A percentile compares a stretch with the other conserved stretches of the same genome.
These are phyloP conservation scores for Tuber microsphaerosporum DNA, from an alignment of 495 filamentous ascomycete genomes.

Conservation along the genomic window DNA sequence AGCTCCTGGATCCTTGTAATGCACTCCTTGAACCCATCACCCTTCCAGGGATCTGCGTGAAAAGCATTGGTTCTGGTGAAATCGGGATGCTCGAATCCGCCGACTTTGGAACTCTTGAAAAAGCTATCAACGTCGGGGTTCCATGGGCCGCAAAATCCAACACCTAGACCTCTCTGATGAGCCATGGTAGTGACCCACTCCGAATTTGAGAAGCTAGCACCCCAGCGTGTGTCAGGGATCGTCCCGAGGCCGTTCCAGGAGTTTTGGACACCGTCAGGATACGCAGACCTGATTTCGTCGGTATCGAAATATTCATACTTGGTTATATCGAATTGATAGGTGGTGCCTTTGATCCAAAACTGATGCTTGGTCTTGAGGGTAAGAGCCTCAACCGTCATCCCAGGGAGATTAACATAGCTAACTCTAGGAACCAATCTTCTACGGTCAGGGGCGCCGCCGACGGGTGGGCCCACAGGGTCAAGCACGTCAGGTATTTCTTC, in stretches of 20 bases:
- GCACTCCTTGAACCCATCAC: slow-evolving; percentile 34
- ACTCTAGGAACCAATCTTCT: slow-evolving; percentile 32
- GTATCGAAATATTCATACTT: slow-evolving; percentile 34
- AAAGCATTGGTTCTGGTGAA: slow-evolving; percentile 9
- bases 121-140: slow-evolving; percentile 28
- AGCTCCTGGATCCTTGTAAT: slow-evolving; percentile 22
- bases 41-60: slow-evolving; percentile 25
- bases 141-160: slow-evolving; percentile 33
- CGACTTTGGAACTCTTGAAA: slow-evolving; percentile 33
- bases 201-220: slow-evolving; percentile 20
- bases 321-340: slow-evolving; percentile 39
- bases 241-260: slow-evolving; percentile 28
- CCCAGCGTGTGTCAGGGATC: slow-evolving; percentile 36
- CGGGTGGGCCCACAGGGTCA: slow-evolving; percentile 20
- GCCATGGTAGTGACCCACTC: slow-evolving; percentile 31
- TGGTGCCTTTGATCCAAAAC: slow-evolving; percentile 31
- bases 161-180: slow-evolving; percentile 15
- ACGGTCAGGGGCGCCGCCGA: slow-evolving; percentile 16
- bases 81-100: slow-evolving; percentile 27
- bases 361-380: slow-evolving; percentile 39
- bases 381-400: slow-evolving; percentile 28
- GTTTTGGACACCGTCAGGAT: slow-evolving; percentile 18
- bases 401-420: slow-evolving; percentile 35
- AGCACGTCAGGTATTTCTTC: slow-evolving; percentile 39
- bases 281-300: slow-evolving; percentile 23